Evolutionary conservation across 768 basidiomycete species (phyloP), one percentile per base, ranked within the genome.

Genomic region (Suillus plorans): DNA sequence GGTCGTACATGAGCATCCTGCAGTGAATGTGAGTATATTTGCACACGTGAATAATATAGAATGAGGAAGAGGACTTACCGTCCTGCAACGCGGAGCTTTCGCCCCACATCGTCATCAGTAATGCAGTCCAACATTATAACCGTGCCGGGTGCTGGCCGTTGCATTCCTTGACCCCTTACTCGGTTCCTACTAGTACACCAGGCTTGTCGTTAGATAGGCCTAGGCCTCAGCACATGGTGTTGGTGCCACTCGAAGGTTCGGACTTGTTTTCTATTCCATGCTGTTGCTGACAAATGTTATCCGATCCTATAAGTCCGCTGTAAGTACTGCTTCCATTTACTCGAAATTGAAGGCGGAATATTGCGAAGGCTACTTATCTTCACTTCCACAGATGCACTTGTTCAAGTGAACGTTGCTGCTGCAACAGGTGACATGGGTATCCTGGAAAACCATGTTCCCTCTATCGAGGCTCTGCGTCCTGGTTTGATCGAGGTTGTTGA

Each of bases 401-500:
- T 92, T 22, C 97, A 99, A 79, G 97, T 99, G 70, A 98, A 98
- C 81, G 81, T 98, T 71, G 82, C 95, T 42, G 97, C 95, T 47
- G 93, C 89, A 62, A 89, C 94, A 4, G 97, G 97, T 73, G 96
- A 98, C 80, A 98, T 99, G 95, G 97, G 97, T 84, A 93, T 99
- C 72, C 89, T 99, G 66, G 94, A 96, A 71, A 97, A 97, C 85
- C 97, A 99, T 80, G 95, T 98, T 63, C 91, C 97, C 37, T 92
- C 95, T n/a, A 91, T 99, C 65, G 97, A 99, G 78, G 85, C 97
- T 57, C 84, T 99, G 62, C 92, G 93, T 74, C 91, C 97, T 49
- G 97, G 97, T 76, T 84, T 99, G 64, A 83, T 99, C 61, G 97
- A 99, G 79, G 90, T 99, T 70, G 87, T 99, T 69, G 97, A 98